A percentile compares a stretch with the other conserved stretches of the same genome.
These are phyloP conservation scores for Elsinoe fawcettii DNA, from an alignment of 2,329 filamentous ascomycete species.

Conservation along the genomic window DNA sequence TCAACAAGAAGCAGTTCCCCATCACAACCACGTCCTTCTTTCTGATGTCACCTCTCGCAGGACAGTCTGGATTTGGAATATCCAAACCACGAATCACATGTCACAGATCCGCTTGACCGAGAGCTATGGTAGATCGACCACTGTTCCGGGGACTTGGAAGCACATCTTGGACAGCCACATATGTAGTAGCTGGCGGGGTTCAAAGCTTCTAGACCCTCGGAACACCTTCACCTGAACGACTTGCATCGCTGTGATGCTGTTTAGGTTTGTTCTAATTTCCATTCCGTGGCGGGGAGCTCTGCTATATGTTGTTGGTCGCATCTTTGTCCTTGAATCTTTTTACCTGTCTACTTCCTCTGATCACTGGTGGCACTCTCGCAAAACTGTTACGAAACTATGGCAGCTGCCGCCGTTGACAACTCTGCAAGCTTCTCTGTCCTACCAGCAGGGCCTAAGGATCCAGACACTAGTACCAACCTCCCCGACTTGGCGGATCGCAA, in stretches of 20 bases:
- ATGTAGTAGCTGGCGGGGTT: background rate
- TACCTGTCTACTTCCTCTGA: background rate
- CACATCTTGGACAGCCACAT: background rate
- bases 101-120: background rate
- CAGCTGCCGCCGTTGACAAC: slow-evolving; percentile 15
- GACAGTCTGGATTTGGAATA: slow-evolving; percentile 6
- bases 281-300: background rate
- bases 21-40: background rate
- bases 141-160: background rate
- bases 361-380: background rate
- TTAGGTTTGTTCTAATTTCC: background rate
- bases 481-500: slow-evolving; percentile 22
- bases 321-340: background rate
- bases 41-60: background rate
- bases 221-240: background rate
- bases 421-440: slow-evolving; percentile 17
- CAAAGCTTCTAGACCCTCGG: slow-evolving; percentile 3
- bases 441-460: slow-evolving; percentile 14
- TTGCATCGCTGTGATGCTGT: background rate
- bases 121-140: background rate
- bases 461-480: background rate
- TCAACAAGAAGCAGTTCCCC: background rate
- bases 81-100: background rate
- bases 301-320: background rate
- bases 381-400: background rate